Base-by-base conservation (phyloP, 148 eudicot species). In the Nepenthes mirabilis region DNA sequence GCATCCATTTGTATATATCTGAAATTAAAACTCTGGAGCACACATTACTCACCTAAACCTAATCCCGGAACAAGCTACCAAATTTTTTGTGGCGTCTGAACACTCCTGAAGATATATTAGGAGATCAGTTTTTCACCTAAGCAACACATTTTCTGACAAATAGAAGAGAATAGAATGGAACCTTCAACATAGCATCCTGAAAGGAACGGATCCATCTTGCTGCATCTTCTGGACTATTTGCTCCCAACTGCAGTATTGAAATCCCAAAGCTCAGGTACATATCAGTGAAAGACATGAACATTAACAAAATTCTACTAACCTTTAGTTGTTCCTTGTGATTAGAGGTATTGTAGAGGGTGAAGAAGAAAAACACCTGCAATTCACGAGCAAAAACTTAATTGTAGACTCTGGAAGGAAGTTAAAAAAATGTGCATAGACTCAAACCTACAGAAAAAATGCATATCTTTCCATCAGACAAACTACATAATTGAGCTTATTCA, bases 181-280 rank as follows among this genome's bases (percentile, higher is more conserved):
- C 73, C 73, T 58, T 70, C 23, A 23, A 23, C 49, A 88, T 80
- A 58, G 77, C 79, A 13, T 80, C 75, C 33, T 82, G 82, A 35
- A 87, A 69, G 10, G 80, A 75, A 6, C 57, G 78, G 45, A 84
- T 82, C 95, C 95, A 87, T 61, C 62, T 75, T 49, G 85, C 86
- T 34, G 95, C 80, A 68, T 83, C 95, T 63, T 84, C 90, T 6
- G 95, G 75, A 62, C 87, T 83, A 45, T 68, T 72, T 34, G 82
- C 95, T 57, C 95, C 95, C 63, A 83, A 70, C 95, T 87, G 49
- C 7, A 43, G 52, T 37, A 54, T 33, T 36, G 9, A 65, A 51
- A 49, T 6, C 52, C 37, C 48, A 36, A 9, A 23, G 3, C 5
- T 35, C 23, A 48, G 1, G 6, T 47, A 9, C 33, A 1, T 14